phyloP scores from a whole-genome alignment of 352 stramenopile species.

The Globisporangium perplexum region DNA sequence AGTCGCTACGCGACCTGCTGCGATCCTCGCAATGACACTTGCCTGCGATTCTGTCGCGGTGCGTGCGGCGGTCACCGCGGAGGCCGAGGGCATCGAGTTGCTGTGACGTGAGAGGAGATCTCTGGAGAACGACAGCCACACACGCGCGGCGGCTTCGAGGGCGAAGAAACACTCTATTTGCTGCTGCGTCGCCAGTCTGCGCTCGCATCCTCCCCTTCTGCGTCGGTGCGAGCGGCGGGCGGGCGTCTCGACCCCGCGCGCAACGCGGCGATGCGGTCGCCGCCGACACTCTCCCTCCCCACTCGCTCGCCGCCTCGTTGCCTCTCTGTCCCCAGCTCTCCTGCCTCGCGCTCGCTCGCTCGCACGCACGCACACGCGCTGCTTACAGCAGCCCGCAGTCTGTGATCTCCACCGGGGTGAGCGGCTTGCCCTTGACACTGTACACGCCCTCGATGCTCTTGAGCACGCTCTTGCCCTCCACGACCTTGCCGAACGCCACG shows the following conservation, averaged over 20 bases:
- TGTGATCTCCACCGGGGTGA: conserved; percentile 79
- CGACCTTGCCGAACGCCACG: conserved; percentile 84
- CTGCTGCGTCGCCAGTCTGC: neutral
- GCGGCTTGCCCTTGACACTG: conserved; percentile 75
- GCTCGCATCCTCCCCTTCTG: neutral
- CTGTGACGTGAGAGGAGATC: too few species aligned
- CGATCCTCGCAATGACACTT: too few species aligned
- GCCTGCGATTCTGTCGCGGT: too few species aligned
- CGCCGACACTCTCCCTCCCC: too few species aligned
- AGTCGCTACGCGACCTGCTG: neutral
- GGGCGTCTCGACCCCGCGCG: neutral
- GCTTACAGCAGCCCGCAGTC: conserved; percentile 73
- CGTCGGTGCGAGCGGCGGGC: neutral
- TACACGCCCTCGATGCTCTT: conserved; percentile 82
- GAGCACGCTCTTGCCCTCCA: conserved; percentile 78
- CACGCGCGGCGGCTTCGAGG: neutral
- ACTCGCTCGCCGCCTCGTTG: neutral
- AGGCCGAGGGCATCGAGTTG: too few species aligned
- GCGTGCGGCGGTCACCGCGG: too few species aligned
- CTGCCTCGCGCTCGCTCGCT: neutral
- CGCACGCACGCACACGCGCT: neutral
- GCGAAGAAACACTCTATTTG: conserved; percentile 14
- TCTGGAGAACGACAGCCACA: neutral
- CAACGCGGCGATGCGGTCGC: neutral
- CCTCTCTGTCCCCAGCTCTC: neutral